A percentile compares a stretch with the other conserved stretches of the same genome.
Evolutionary conservation across 805 yeast genomes (phyloP).

Genomic region (Brettanomyces anomalus): DNA sequence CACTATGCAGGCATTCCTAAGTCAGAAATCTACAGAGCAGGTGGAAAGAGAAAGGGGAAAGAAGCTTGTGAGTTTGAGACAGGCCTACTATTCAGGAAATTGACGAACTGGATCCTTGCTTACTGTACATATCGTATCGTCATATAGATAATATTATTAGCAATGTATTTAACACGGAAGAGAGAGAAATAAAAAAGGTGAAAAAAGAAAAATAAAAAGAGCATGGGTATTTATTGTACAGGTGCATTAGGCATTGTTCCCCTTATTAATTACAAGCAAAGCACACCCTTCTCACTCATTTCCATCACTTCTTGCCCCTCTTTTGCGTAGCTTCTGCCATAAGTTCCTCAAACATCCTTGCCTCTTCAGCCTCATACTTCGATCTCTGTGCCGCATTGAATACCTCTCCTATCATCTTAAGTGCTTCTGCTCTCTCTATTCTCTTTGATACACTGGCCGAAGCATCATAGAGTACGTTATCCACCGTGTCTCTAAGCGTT

Average conservation of each 20-base stretch:
- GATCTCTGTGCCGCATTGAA: slow-evolving; percentile 64
- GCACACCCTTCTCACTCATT: too few relatives aligned
- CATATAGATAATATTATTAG: background rate
- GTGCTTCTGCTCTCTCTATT: slow-evolving; percentile 68
- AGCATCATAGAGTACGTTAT: slow-evolving; percentile 65
- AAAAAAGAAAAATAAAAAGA: too few relatives aligned
- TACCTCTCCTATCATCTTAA: slow-evolving; percentile 60
- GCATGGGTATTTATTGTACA: too few relatives aligned
- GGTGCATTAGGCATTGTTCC: too few relatives aligned
- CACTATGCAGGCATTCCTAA: slow-evolving; percentile 69
- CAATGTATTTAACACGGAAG: background rate
- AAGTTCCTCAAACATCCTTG: slow-evolving; percentile 81
- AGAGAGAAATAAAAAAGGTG: background rate
- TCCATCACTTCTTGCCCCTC: slow-evolving; percentile 42
- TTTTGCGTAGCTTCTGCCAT: slow-evolving; percentile 76
- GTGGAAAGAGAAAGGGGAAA: slow-evolving; percentile 90
- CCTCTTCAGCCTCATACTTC: slow-evolving; percentile 88
- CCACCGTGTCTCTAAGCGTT: slow-evolving; percentile 76
- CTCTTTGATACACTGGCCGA: slow-evolving; percentile 51
- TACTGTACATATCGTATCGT: background rate
- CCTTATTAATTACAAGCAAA: too few relatives aligned
- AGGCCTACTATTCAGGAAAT: slow-evolving; percentile 56
- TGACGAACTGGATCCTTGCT: slow-evolving; percentile 1
- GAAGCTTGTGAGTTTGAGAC: slow-evolving; percentile 87
- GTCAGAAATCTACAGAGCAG: slow-evolving; percentile 77